phyloP scores from a whole-genome alignment of 2,329 filamentous ascomycete species.

The Tolypocladium sp. region DNA sequence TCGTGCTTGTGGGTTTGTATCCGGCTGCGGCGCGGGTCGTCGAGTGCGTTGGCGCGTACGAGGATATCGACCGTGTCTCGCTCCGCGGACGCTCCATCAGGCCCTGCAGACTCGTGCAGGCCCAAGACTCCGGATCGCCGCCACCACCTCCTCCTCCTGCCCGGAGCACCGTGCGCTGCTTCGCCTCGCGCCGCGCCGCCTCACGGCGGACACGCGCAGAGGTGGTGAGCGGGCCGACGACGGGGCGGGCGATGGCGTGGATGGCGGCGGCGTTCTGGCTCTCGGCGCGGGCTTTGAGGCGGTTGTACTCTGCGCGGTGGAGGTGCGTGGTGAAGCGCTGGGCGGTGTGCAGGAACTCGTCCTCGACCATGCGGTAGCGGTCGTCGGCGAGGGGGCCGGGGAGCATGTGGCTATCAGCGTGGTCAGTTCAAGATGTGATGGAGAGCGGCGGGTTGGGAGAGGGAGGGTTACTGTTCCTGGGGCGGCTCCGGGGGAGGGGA shows the following conservation, averaged over 20 bases:
- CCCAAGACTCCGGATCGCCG: constrained; percentile 10
- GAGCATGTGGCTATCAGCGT: no score
- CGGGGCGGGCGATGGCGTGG: constrained; percentile 40
- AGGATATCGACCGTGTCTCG: constrained; percentile 14
- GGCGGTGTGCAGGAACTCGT: constrained; percentile 63
- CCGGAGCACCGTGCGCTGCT: constrained; percentile 13
- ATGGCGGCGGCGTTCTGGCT: constrained; percentile 44
- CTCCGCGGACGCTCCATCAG: constrained; percentile 33
- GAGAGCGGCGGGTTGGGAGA: no score
- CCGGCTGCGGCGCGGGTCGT: constrained; percentile 1
- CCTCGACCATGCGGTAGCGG: constrained; percentile 73
- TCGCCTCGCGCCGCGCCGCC: constrained; percentile 9
- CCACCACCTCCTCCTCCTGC: background rate
- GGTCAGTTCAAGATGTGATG: no score
- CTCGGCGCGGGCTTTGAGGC: constrained; percentile 50
- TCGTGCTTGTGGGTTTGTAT: background rate
- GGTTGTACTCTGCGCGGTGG: constrained; percentile 67
- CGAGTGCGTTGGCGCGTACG: background rate
- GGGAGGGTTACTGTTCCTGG: constrained; percentile 28
- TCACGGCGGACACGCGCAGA: constrained; percentile 13
- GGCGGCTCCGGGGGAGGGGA: constrained; percentile 43
- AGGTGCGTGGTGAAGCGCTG: constrained; percentile 64
- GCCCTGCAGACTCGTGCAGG: constrained; percentile 26
- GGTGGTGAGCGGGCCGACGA: constrained; percentile 27
- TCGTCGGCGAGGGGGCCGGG: constrained; percentile 60